A percentile compares a stretch with the other conserved stretches of the same genome.
Conservation (phyloP, 2,329 filamentous ascomycete species). For the Fusarium sp. region DNA sequence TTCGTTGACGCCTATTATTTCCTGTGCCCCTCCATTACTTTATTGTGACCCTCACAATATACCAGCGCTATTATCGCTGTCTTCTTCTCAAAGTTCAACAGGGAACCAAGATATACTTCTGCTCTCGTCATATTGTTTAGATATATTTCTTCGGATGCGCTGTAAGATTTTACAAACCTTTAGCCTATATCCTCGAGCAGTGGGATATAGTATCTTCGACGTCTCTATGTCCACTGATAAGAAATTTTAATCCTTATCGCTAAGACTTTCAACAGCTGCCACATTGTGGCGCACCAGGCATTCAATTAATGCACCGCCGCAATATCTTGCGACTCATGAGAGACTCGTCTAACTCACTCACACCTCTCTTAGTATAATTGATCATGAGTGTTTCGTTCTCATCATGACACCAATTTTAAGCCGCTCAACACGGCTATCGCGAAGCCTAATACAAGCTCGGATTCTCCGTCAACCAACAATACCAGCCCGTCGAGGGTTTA, state of each 20-base stretch:
- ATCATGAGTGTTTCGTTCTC: constrained; percentile 35
- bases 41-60: neutral
- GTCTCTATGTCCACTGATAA: constrained; percentile 25
- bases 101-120: neutral
- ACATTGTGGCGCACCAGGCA: constrained; percentile 27
- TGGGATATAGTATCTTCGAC: neutral
- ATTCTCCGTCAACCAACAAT: neutral
- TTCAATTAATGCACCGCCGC: constrained; percentile 25
- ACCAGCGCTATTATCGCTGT: neutral
- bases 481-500: constrained; percentile 24
- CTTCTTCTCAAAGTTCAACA: neutral
- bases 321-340: constrained; percentile 29
- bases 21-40: constrained; percentile 1
- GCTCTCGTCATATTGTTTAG: neutral
- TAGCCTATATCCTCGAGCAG: neutral
- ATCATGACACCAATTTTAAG: constrained; percentile 38
- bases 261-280: constrained; percentile 5
- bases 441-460: constrained; percentile 1
- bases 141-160: neutral
- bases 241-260: constrained; percentile 29
- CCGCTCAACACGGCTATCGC: constrained; percentile 31
- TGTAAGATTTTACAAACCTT: neutral
- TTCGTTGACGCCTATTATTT: constrained; percentile 31
- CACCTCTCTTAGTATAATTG: constrained; percentile 16
- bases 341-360: constrained; percentile 23